Evolutionary conservation across 768 basidiomycete species (phyloP).

Genomic region (Phylloporus arenicola): DNA sequence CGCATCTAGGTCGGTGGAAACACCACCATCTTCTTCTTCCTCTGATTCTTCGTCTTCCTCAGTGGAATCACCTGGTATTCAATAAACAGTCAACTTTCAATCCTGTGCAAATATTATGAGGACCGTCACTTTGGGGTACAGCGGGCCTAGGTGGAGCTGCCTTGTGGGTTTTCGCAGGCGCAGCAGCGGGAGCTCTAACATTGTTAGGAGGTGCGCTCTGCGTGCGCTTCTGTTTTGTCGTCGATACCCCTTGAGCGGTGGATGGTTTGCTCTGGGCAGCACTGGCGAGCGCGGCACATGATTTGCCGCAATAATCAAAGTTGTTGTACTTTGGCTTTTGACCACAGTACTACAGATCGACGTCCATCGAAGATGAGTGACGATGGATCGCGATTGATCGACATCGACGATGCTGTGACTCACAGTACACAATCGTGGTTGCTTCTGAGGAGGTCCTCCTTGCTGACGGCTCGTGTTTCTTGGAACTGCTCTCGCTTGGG

Average conservation of each 20-base stretch:
- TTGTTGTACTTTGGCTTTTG: conserved; percentile 57
- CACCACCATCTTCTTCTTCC: conserved; percentile 17
- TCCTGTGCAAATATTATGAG: conserved; percentile 3
- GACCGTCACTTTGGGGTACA: conserved; percentile 19
- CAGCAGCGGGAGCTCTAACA: background rate
- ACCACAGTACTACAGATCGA: conserved; percentile 40
- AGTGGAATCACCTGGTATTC: conserved; percentile 18
- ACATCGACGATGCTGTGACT: conserved; percentile 17
- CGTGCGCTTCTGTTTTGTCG: conserved; percentile 19
- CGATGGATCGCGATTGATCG: conserved; percentile 27
- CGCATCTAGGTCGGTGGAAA: conserved; percentile 27
- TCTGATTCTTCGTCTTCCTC: conserved; percentile 23
- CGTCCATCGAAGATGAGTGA: conserved; percentile 18
- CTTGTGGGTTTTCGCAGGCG: conserved; percentile 13
- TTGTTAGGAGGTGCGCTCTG: conserved; percentile 9
- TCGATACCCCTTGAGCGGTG: conserved; percentile 7
- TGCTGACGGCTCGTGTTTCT: conserved; percentile 9
- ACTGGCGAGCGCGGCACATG: conserved; percentile 50
- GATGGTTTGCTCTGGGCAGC: conserved; percentile 18
- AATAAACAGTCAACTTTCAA: conserved; percentile 8
- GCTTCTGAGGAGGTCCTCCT: conserved; percentile 14
- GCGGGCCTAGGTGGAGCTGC: conserved; percentile 9
- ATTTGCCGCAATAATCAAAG: conserved; percentile 62
- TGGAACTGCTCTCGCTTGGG: conserved; percentile 9
- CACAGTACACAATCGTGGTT: conserved; percentile 24